Evolutionary conservation across 2,329 filamentous ascomycete genomes (phyloP).

Genomic region (Trichoderma atrobrunneum): DNA sequence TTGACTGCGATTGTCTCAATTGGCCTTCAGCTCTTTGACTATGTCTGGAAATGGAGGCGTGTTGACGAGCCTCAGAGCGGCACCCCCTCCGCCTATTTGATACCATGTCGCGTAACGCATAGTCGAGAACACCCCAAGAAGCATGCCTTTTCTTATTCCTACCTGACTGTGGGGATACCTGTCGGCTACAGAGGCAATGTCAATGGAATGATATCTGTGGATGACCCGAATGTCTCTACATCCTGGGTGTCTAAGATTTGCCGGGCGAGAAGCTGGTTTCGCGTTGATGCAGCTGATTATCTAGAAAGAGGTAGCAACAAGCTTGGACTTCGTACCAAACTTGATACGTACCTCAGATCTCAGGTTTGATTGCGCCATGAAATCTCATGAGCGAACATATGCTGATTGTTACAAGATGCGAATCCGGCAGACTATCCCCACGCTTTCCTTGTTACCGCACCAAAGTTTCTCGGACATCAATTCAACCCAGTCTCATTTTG

Average conservation of each 20-base stretch:
- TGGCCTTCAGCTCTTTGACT: not conserved
- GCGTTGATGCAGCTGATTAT: slow-evolving; percentile 59
- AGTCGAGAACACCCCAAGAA: slow-evolving; percentile 63
- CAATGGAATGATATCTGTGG: slow-evolving; percentile 55
- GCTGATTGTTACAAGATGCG: slow-evolving; percentile 46
- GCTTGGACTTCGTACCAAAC: slow-evolving; percentile 60
- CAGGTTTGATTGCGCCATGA: slow-evolving; percentile 43
- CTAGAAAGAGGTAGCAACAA: slow-evolving; percentile 52
- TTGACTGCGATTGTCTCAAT: not conserved
- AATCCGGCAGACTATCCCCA: slow-evolving; percentile 61
- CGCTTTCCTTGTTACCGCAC: slow-evolving; percentile 69
- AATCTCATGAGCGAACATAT: not conserved
- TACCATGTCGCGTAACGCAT: slow-evolving; percentile 65
- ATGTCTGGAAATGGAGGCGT: not conserved
- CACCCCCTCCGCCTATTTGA: slow-evolving; percentile 41
- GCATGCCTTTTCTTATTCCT: slow-evolving; percentile 68
- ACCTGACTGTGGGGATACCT: slow-evolving; percentile 64
- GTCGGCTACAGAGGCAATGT: slow-evolving; percentile 57
- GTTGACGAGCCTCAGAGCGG: not conserved
- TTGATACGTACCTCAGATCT: slow-evolving; percentile 56
- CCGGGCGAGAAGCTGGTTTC: slow-evolving; percentile 49
- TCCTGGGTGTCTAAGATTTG: slow-evolving; percentile 32
- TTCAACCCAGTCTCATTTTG: slow-evolving; percentile 79
- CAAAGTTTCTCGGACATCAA: slow-evolving; percentile 65
- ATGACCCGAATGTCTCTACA: slow-evolving; percentile 21